Conservation (phyloP, 768 basidiomycete genomes). For the Hemileccinum rubropunctum region DNA sequence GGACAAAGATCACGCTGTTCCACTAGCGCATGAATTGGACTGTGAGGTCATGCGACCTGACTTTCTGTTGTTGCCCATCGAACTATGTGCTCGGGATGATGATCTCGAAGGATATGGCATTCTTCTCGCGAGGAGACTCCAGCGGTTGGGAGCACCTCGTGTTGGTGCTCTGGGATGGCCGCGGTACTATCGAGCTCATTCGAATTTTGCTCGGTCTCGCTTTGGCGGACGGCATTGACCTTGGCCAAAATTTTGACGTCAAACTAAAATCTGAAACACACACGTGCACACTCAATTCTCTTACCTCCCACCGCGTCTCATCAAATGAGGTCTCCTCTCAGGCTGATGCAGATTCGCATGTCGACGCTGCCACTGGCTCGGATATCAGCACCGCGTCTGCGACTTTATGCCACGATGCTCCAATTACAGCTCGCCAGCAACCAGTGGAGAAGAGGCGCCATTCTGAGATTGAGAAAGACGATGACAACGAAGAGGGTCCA, state of each 20-base stretch:
- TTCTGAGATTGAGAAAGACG: too few species aligned
- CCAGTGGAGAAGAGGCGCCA: too few species aligned
- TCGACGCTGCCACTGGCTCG: too few species aligned
- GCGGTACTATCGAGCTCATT: constrained; percentile 12
- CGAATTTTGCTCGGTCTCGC: constrained; percentile 14
- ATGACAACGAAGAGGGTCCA: too few species aligned
- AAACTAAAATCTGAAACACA: background rate
- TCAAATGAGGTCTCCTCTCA: too few species aligned
- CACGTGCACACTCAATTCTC: background rate
- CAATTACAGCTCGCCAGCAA: too few species aligned
- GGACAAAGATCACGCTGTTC: background rate
- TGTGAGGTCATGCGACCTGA: constrained; percentile 1
- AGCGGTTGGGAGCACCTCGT: constrained; percentile 10
- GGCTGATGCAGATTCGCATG: too few species aligned
- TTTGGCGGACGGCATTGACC: constrained; percentile 1
- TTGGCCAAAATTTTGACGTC: constrained; percentile 7
- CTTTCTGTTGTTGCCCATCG: constrained; percentile 11
- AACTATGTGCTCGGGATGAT: constrained; percentile 5
- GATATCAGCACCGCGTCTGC: too few species aligned
- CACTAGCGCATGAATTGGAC: constrained; percentile 7
- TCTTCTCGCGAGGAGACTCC: constrained; percentile 7
- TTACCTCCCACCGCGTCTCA: too few species aligned
- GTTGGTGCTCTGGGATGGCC: constrained; percentile 1
- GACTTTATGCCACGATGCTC: too few species aligned
- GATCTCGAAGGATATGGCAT: background rate